phyloP scores from a whole-genome alignment of 805 yeast species.

The Starmerella floris region DNA sequence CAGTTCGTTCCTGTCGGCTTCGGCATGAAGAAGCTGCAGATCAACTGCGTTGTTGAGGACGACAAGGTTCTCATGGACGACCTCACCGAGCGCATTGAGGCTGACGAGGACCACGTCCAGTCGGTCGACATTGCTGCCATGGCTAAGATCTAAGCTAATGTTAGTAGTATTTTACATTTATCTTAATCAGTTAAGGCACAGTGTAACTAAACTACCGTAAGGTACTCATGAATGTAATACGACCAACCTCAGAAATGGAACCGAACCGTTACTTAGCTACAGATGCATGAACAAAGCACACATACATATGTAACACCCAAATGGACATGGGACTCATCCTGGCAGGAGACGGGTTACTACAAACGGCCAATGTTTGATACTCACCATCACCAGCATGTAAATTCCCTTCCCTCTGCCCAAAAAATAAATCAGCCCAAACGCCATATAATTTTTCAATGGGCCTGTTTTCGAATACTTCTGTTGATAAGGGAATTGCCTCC shows the following conservation, averaged over 20 bases:
- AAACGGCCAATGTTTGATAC: too few species aligned
- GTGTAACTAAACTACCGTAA: too few species aligned
- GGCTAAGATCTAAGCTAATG: constrained; percentile 68
- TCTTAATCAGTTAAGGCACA: too few species aligned
- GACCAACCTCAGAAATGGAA: too few species aligned
- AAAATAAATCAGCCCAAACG: not conserved
- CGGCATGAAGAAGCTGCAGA: constrained; percentile 99
- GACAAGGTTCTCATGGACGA: constrained; percentile 87
- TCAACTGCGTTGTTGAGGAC: constrained; percentile 96
- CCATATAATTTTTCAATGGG: constrained; percentile 13
- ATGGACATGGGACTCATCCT: too few species aligned
- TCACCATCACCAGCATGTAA: too few species aligned
- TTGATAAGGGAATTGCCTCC: constrained; percentile 7
- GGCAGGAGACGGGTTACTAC: too few species aligned
- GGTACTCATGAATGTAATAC: too few species aligned
- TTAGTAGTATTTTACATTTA: constrained; percentile 1
- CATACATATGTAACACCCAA: too few species aligned
- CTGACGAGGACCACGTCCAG: constrained; percentile 98
- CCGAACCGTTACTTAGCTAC: too few species aligned
- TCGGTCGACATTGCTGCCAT: constrained; percentile 98
- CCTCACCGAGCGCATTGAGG: constrained; percentile 59
- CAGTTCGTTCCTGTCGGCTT: constrained; percentile 94
- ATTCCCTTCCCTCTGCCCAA: not conserved
- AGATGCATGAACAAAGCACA: too few species aligned
- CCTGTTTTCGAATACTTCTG: constrained; percentile 11